These are phyloP conservation scores for Cymodocea nodosa DNA, from an alignment of 116 monocot genomes.

Conservation along the genomic window DNA sequence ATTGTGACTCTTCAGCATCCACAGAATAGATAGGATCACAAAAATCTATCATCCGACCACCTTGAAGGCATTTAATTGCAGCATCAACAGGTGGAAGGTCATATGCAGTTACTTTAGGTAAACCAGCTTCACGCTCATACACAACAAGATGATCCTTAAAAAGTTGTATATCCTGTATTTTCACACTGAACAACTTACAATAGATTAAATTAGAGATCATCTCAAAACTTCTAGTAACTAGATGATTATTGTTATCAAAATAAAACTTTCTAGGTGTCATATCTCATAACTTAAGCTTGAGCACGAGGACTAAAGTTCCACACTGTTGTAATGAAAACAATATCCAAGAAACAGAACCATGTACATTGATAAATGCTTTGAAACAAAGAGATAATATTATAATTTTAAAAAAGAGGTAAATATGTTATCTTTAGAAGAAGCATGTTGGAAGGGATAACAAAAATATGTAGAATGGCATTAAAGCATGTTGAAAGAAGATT, in stretches of 20 bases:
- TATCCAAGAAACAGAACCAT: too few species aligned
- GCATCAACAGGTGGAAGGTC: slow-evolving; percentile 57
- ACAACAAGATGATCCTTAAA: slow-evolving; percentile 71
- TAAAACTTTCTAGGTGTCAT: background rate
- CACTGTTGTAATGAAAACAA: background rate
- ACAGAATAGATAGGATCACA: slow-evolving; percentile 70
- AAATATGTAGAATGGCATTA: background rate
- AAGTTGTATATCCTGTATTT: slow-evolving; percentile 64
- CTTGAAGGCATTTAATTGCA: slow-evolving; percentile 41
- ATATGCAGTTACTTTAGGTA: slow-evolving; percentile 66
- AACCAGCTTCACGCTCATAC: slow-evolving; percentile 83
- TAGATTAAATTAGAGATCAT: background rate
- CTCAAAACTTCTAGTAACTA: background rate
- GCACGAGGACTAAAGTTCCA: background rate
- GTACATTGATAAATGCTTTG: background rate
- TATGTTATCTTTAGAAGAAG: background rate
- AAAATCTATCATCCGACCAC: slow-evolving; percentile 57
- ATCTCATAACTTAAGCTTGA: background rate
- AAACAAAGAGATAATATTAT: slow-evolving; percentile 1
- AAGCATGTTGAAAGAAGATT: slow-evolving; percentile 5
- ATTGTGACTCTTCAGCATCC: slow-evolving; percentile 54
- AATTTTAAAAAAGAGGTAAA: slow-evolving; percentile 18
- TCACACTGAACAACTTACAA: slow-evolving; percentile 53
- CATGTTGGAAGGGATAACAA: background rate
- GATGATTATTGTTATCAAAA: background rate